Base-by-base conservation (phyloP, 371 early-diverging fungal species). In the Choanephora cucurbitarum region DNA sequence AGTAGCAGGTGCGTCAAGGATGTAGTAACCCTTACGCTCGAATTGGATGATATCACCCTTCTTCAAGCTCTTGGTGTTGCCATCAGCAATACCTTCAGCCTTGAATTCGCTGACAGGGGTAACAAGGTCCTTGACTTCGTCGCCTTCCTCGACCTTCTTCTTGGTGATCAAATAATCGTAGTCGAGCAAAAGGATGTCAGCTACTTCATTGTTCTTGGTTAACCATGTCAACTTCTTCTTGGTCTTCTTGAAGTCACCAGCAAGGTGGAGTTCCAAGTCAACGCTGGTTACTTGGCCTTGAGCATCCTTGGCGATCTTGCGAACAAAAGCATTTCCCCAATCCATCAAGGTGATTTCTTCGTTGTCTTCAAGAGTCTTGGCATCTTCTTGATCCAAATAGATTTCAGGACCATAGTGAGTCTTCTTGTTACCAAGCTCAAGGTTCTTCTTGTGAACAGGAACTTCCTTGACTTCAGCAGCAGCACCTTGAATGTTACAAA, bases 141-240 rank as follows among this genome's bases (percentile, higher is more conserved):
- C 99, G 42, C 86, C 91, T 52, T 95, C 98, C 69, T 97, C 98
- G 2, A 98, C 78, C 84, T 97, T 97, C 86, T 92, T 92, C 90
- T 98, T 97, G 55, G 91, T 97, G 67, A 98, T 95, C 70, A 98
- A 73, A 68, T 94, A 97, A 73, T 98, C 98, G 65, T 93, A 95
- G 79, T 97, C 95, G 64, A 86, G 64, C 55, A 98, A 76, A 57
- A 86, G 67, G 40, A 91, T 82, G 57, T 87, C 69, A 48, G 81
- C 75, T 13, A 87, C 72, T 15, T 83, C 74, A 23, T 79, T 70
- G 33, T 80, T 79, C 49, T 81, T 79, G 15, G 89, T 79, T 55
- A 99, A 84, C 99, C 99, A 99, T 2, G 99, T 97, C 52, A 99
- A 75, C 90, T 99, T 99, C 87, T 97, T 96, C 84, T 97, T 96